Evolutionary conservation across 805 yeast species (phyloP).

Genomic region (Metschnikowia hibisci): DNA sequence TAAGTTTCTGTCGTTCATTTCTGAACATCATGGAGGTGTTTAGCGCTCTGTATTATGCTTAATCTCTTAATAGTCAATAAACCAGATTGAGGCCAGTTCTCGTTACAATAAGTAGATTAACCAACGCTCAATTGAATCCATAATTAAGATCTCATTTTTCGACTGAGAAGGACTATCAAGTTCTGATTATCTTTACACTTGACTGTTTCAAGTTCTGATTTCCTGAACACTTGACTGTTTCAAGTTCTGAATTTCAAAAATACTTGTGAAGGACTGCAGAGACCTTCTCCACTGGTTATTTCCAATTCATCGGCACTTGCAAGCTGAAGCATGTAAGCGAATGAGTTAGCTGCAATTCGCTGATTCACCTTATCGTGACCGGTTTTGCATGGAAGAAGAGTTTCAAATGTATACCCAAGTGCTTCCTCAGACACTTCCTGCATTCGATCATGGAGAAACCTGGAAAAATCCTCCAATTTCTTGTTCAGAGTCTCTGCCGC

Average conservation of each 20-base stretch:
- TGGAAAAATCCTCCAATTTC: slow-evolving; percentile 7
- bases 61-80: background rate
- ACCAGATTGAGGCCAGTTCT: too few relatives aligned
- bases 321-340: slow-evolving; percentile 16
- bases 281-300: background rate
- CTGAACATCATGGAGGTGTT: background rate
- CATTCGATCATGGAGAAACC: slow-evolving; percentile 10
- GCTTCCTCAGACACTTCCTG: background rate
- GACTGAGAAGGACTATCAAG: too few relatives aligned
- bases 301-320: slow-evolving; percentile 3
- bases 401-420: slow-evolving; percentile 7
- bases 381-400: slow-evolving; percentile 10
- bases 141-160: too few relatives aligned
- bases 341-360: slow-evolving; percentile 15
- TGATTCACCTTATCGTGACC: slow-evolving; percentile 6
- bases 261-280: too few relatives aligned
- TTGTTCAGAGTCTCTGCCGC: background rate
- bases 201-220: too few relatives aligned
- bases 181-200: too few relatives aligned
- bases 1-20: slow-evolving; percentile 9
- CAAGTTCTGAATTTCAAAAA: too few relatives aligned
- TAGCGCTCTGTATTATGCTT: slow-evolving; percentile 4
- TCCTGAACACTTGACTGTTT: too few relatives aligned
- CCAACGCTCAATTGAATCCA: too few relatives aligned
- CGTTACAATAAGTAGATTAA: too few relatives aligned